Evolutionary conservation across 257 asterid genomes (phyloP).

Genomic region (Cordia subcordata): DNA sequence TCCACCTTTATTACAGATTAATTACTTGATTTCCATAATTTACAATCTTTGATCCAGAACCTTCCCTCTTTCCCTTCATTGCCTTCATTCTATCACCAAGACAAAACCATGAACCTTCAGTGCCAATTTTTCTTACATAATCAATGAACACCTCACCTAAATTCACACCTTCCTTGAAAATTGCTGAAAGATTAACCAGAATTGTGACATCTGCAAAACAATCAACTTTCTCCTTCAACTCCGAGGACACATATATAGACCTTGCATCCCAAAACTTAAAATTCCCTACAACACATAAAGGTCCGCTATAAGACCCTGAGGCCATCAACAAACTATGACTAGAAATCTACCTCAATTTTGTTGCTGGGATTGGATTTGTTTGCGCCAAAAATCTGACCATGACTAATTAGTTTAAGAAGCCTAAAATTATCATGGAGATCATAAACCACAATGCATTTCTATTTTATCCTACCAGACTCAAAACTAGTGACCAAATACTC

Average conservation of each 20-base stretch:
- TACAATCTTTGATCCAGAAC: constrained; percentile 47
- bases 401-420: constrained; percentile 56
- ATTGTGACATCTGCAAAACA: constrained; percentile 59
- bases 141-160: constrained; percentile 51
- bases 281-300: constrained; percentile 73
- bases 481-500: too few relatives aligned
- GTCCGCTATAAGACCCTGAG: constrained; percentile 86
- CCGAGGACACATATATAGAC: constrained; percentile 47
- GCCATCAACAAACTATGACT: constrained; percentile 81
- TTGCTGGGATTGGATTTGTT: constrained; percentile 77
- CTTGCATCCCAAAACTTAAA: constrained; percentile 68
- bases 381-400: constrained; percentile 79
- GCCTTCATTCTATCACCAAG: constrained; percentile 49
- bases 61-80: constrained; percentile 59
- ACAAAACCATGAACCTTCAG: constrained; percentile 43
- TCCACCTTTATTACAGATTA: constrained; percentile 54
- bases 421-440: constrained; percentile 44
- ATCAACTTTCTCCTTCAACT: constrained; percentile 50
- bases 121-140: constrained; percentile 47
- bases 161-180: constrained; percentile 64
- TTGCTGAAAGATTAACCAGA: constrained; percentile 24
- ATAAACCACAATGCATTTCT: constrained; percentile 73
- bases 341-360: constrained; percentile 67
- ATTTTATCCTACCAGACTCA: constrained; percentile 78
- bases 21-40: constrained; percentile 62